These are phyloP conservation scores for Aspergillus piperis DNA, from an alignment of 2,329 filamentous ascomycete genomes.

Conservation along the genomic window DNA sequence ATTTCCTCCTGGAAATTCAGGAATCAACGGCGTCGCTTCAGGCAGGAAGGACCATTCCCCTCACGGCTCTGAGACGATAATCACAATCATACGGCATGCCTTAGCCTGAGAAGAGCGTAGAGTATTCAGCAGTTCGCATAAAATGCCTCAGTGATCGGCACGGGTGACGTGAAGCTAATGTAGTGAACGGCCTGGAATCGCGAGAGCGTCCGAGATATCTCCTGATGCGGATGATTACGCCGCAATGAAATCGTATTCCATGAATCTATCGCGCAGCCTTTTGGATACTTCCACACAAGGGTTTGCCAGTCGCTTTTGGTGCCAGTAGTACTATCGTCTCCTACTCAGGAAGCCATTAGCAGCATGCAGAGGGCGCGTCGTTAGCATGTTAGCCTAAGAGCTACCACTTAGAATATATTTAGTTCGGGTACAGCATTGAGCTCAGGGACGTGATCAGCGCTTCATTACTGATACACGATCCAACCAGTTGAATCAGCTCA, in stretches of 20 bases:
- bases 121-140: neutral
- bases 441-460: too few relatives aligned
- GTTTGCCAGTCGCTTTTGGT: too few relatives aligned
- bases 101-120: neutral
- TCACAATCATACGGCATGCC: neutral
- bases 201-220: neutral
- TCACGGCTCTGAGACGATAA: neutral
- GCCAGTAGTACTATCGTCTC: too few relatives aligned
- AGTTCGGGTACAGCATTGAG: too few relatives aligned
- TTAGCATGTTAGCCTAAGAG: neutral
- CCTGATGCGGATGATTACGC: neutral
- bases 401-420: neutral
- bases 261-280: neutral
- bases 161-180: slow-evolving; percentile 1
- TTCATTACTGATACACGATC: too few relatives aligned
- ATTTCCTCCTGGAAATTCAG: slow-evolving; percentile 19
- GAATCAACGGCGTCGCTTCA: slow-evolving; percentile 6
- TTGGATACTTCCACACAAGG: too few relatives aligned
- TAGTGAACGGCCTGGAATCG: neutral
- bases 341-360: neutral
- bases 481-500: too few relatives aligned
- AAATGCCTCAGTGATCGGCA: neutral
- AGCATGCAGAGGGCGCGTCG: neutral
- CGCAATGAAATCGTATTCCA: neutral
- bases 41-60: slow-evolving; percentile 1